These are phyloP conservation scores for Harringtonia lauricola DNA, from an alignment of 2,329 filamentous ascomycete species.

Conservation along the genomic window DNA sequence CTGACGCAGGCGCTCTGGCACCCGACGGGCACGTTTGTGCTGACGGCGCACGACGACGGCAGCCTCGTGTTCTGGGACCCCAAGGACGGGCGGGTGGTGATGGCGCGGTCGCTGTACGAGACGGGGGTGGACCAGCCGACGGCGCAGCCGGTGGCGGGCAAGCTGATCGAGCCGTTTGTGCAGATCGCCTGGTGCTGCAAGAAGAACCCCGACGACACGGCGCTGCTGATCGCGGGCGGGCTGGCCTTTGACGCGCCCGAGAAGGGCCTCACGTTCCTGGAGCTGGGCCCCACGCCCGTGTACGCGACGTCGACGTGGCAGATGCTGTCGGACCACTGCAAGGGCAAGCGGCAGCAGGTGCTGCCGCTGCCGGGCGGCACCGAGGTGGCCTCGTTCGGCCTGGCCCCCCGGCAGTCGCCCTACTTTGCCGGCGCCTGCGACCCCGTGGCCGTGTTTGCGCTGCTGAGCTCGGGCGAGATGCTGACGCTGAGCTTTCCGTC, in stretches of 20 bases:
- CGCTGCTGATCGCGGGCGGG: constrained; percentile 76
- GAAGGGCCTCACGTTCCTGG: constrained; percentile 78
- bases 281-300: constrained; percentile 77
- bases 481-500: constrained; percentile 87
- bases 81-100: constrained; percentile 73
- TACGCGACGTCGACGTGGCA: constrained; percentile 92
- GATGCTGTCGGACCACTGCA: constrained; percentile 64
- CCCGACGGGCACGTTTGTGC: constrained; percentile 79
- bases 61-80: constrained; percentile 92
- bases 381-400: constrained; percentile 67
- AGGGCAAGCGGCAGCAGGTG: constrained; percentile 60
- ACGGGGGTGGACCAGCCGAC: constrained; percentile 60
- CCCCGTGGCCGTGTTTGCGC: constrained; percentile 70
- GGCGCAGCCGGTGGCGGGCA: constrained; percentile 32
- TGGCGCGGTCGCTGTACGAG: constrained; percentile 71
- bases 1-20: constrained; percentile 87
- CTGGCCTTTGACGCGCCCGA: constrained; percentile 52
- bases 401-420: constrained; percentile 72
- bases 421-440: constrained; percentile 84
- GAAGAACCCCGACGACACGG: constrained; percentile 86
- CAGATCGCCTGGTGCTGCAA: constrained; percentile 91
- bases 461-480: constrained; percentile 79
- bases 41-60: constrained; percentile 82
- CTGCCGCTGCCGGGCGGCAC: constrained; percentile 69
- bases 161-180: constrained; percentile 61